Evolutionary conservation across 2,329 filamentous ascomycete species (phyloP), one percentile per base, ranked within the genome.

Genomic region (Alternaria arbusti): DNA sequence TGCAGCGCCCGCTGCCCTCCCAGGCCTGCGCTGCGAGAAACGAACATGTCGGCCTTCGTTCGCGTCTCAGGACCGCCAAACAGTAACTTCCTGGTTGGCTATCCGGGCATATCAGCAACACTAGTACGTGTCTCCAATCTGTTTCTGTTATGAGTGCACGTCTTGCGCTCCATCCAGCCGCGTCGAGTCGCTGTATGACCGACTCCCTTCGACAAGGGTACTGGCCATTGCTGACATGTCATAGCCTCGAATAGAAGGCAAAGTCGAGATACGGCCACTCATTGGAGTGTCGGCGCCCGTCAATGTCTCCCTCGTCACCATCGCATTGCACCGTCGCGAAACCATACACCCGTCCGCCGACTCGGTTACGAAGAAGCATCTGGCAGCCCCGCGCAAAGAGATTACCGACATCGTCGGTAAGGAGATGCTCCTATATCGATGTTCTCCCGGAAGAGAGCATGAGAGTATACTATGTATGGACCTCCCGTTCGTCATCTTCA

Each of bases 41-140:
- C 70, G 67, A 75, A 69, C 76, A 81, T 81, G 78, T 87, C 90
- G 82, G 91, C 92, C 80, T 92, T 92, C 82, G 96, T 99, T 84
- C 91, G 96, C 87, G 94, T 99, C 83, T 97, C 94, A 72, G 96
- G 96, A 79, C 94, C 94, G 79, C 94, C 96, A 74, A 99, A 99
- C 84, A 96, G 93, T 83, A 96, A 92, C 83, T 97, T 97, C 79
- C 87, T 98, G 69, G 93, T 98, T 73, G 96, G 96, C 74, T 99
- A 98, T 82, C 96, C 96, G 59, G 96, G 96, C 73, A 98, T 99
- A 81, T 97, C 95, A 59, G 96, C 96, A 76, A 99, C 96, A 40
- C 83, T 97, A 88, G 94, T 97, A 87, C 83, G 93, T 88, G 40
- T 32, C 47, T 49, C 49, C 36, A 25, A 7, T 44, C 15, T 44